Base-by-base conservation (phyloP, 148 eudicot genomes). In the Fallopia convolvulus region DNA sequence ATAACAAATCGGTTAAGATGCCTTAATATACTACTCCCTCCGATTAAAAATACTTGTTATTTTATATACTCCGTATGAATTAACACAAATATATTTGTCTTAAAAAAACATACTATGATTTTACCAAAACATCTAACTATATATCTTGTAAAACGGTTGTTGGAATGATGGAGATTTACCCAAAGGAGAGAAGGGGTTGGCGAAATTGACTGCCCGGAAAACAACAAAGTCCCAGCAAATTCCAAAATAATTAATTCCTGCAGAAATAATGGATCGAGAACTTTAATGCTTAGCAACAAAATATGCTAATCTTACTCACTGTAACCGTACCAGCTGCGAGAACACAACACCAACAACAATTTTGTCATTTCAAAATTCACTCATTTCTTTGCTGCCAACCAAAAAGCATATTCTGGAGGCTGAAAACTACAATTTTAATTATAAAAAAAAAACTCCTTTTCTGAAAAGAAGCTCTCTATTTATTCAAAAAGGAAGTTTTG, bases 261-360 rank as follows among this genome's bases (percentile, higher is more conserved):
- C 74, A 70, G 23, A 39, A 70, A 70, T 15, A 20, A 70, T 15
- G 47, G 47, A 70, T 15, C 23, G 47, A 1, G 46, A 33, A 17
- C 40, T 36, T 70, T 36, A 70, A 12, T 70, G 74, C 74, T 70
- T 36, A 12, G 47, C 20, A 30, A 39, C 47, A 70, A 20, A 56
- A n/a, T 50, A n/a, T 56, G 60, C 60, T 17, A 70, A 70, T 70
- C 17, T 70, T 70, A 70, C 44, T 70, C 44, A 70, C 73, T 70
- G 46, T 33, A 8, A 33, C 32, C 47, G 72, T 66, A 66, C 72
- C 36, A 26, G 72, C 18, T 48, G 52, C 52, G 46, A 42, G 46
- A 42, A 42, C 61, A 20, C 61, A 56, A 1, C 61, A 18, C 23
- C 63, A 56, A 20, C 30, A 56, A 20, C 46, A 42, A 42, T 50